Evolutionary conservation across 2,329 filamentous ascomycete genomes (phyloP).

Genomic region (Drechslerella coelobrocha): DNA sequence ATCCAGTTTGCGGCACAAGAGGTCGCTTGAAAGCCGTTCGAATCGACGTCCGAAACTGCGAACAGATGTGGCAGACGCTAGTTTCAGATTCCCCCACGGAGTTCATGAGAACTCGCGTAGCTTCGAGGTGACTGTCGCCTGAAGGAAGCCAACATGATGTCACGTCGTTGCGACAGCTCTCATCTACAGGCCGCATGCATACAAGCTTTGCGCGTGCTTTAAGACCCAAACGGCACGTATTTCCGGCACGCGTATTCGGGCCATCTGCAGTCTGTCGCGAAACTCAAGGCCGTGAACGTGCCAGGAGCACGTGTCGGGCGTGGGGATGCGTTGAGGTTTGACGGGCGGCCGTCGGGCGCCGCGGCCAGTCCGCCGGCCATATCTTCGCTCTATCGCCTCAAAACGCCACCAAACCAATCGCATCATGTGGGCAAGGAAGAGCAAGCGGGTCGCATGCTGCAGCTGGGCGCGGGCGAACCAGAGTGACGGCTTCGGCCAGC

Average conservation of each 20-base stretch:
- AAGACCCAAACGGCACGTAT: too few species aligned
- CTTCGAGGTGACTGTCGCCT: too few species aligned
- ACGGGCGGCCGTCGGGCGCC: slow-evolving; percentile 43
- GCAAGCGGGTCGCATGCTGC: slow-evolving; percentile 12
- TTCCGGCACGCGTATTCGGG: too few species aligned
- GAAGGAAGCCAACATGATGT: too few species aligned
- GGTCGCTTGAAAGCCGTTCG: not conserved
- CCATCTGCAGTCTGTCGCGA: too few species aligned
- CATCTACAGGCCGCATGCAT: too few species aligned
- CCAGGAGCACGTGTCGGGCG: slow-evolving; percentile 27
- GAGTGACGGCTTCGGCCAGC: not conserved
- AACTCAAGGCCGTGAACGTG: too few species aligned
- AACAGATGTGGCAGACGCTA: not conserved
- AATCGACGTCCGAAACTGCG: not conserved
- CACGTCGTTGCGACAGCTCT: not conserved
- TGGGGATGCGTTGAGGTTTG: slow-evolving; percentile 39
- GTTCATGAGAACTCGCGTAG: not conserved
- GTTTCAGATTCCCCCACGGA: not conserved
- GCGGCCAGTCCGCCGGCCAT: slow-evolving; percentile 30
- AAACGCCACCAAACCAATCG: slow-evolving; percentile 11
- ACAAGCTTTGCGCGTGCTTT: not conserved
- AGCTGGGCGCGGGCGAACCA: not conserved
- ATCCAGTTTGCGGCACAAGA: not conserved
- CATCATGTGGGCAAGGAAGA: slow-evolving; percentile 27
- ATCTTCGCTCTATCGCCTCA: slow-evolving; percentile 17